These are phyloP conservation scores for Mycena latifolia DNA, from an alignment of 768 basidiomycete species.

Conservation along the genomic window DNA sequence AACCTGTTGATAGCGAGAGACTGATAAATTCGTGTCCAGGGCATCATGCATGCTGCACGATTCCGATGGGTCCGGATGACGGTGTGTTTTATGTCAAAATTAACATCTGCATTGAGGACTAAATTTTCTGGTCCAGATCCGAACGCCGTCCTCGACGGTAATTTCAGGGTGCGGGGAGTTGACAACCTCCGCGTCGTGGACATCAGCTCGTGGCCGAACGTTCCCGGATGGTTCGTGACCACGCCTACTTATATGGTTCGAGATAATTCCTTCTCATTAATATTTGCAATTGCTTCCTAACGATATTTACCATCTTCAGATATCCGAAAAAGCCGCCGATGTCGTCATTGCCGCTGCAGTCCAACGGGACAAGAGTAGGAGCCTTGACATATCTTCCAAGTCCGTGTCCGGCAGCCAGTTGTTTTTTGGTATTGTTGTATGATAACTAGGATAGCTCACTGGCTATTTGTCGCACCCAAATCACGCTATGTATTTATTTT, in stretches of 20 bases:
- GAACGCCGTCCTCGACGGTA: conserved; percentile 44
- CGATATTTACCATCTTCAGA: conserved; percentile 28
- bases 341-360: neutral
- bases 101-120: no score
- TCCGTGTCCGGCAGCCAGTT: no score
- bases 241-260: conserved; percentile 48
- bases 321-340: conserved; percentile 45
- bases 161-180: conserved; percentile 48
- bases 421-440: no score
- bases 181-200: conserved; percentile 47
- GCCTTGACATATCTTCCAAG: no score
- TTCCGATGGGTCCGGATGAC: conserved; percentile 41
- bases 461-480: no score
- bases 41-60: conserved; percentile 46
- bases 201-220: conserved; percentile 45
- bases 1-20: neutral
- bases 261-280: neutral
- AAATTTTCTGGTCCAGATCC: conserved; percentile 31
- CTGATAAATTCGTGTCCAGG: conserved; percentile 29
- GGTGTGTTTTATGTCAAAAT: conserved; percentile 33
- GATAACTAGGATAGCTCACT: no score
- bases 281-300: neutral
- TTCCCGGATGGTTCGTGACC: conserved; percentile 48
- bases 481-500: no score
- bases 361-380: no score